phyloP scores from a whole-genome alignment of 2,329 filamentous ascomycete species.

The Phoma sp. region DNA sequence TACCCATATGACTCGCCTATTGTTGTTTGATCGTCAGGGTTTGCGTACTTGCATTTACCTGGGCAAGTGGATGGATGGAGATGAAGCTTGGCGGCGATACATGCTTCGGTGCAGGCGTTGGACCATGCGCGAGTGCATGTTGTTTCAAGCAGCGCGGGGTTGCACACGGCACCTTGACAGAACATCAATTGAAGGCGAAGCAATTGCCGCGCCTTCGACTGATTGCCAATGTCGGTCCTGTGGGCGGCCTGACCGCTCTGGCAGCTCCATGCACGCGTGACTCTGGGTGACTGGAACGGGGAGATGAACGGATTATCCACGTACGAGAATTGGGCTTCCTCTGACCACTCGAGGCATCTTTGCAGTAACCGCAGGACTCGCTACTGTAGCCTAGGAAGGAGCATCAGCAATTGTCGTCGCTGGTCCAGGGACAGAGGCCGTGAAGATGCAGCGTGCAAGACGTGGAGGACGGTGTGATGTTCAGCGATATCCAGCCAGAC shows the following conservation, averaged over 20 bases:
- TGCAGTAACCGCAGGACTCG: slow-evolving; percentile 61
- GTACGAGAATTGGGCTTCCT: slow-evolving; percentile 58
- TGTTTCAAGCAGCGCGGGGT: slow-evolving; percentile 26
- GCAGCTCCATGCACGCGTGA: slow-evolving; percentile 31
- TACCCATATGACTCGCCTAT: slow-evolving; percentile 6
- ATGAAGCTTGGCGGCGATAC: slow-evolving; percentile 26
- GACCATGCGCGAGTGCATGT: slow-evolving; percentile 13
- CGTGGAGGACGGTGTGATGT: slow-evolving; percentile 10
- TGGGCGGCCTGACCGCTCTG: slow-evolving; percentile 19
- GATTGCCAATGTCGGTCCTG: slow-evolving; percentile 8
- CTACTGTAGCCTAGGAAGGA: slow-evolving; percentile 54
- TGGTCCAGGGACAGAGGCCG: slow-evolving; percentile 11
- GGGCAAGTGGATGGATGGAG: slow-evolving; percentile 10
- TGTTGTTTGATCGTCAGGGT: slow-evolving; percentile 6
- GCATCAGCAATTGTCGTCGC: slow-evolving; percentile 25
- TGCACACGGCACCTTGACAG: slow-evolving; percentile 29
- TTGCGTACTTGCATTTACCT: slow-evolving; percentile 2
- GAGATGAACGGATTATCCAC: slow-evolving; percentile 37
- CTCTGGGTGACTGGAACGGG: slow-evolving; percentile 16
- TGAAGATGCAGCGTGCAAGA: slow-evolving; percentile 12
- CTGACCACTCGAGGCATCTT: slow-evolving; percentile 55
- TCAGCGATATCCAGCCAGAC: slow-evolving; percentile 44
- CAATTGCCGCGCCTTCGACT: slow-evolving; percentile 14
- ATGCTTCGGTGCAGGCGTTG: slow-evolving; percentile 19
- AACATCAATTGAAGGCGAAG: slow-evolving; percentile 31